Evolutionary conservation across 2,329 filamentous ascomycete species (phyloP), one percentile per base, ranked within the genome.

Genomic region (Chalara sp.): DNA sequence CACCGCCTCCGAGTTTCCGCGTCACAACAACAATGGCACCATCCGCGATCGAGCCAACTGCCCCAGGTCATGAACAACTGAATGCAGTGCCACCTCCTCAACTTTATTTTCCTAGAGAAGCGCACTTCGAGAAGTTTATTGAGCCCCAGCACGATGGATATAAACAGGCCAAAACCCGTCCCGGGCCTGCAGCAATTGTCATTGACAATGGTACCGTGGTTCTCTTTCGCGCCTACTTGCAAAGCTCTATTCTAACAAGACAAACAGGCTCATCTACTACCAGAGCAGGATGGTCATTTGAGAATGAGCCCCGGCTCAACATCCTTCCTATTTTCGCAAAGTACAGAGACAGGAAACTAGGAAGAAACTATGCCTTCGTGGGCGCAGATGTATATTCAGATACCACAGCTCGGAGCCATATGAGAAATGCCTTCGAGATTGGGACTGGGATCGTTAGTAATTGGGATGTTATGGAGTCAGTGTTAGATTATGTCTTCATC

Each of bases 381-480:
- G 93, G 93, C 50, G 83, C 84, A 60, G 93, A 99, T 72, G 89
- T 95, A 64, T 97, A 93, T 64, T 86, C 91, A 56, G 93, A 99
- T 70, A 93, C 92, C 30, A 96, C 90, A 1, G 90, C 93, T 28
- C 81, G 89, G 51, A 89, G 90, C 8, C 93, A 97, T 67, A 85
- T 95, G 53, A 86, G 92, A 66, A 87, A 89, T 67, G 86, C 91
- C 1, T 97, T 96, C 62, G 93, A 99, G 67, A 80, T 86, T 2
- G 91, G 91, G 29, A 92, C 86, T 43, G 92, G 91, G 57, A 86
- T 99, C 45, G 83, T 97, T 54, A 91, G 89, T 68, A 97, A 97
- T 66, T 99, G 95, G 90, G 93, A 99, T 68, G 91, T 90, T 33
- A 90, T 96, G 82, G 93, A 99, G 69, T 90, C 92, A 52, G 77